These are phyloP conservation scores for Aspergillus bertholletiae DNA, from an alignment of 495 filamentous ascomycete genomes.

Conservation along the genomic window DNA sequence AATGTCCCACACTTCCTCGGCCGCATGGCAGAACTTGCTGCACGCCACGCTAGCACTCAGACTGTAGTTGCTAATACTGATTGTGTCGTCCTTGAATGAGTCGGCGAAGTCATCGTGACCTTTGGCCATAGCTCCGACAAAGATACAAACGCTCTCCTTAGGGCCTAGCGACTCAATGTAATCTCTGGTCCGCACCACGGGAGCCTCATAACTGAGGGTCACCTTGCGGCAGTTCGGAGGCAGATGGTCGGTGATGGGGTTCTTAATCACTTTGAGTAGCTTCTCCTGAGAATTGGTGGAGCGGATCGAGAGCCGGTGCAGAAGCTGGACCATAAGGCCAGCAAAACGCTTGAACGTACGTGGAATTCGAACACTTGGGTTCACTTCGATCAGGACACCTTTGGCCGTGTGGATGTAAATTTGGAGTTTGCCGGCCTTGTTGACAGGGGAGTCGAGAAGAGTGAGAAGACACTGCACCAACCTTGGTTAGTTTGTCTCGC, in stretches of 20 bases:
- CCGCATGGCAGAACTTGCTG: conserved; percentile 98
- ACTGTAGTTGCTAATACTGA: conserved; percentile 97
- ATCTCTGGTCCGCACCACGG: conserved; percentile 80
- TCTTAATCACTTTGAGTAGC: conserved; percentile 93
- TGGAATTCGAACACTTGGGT: conserved; percentile 92
- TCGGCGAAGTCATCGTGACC: conserved; percentile 95
- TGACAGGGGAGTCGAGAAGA: conserved; percentile 94
- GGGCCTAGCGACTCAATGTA: conserved; percentile 75
- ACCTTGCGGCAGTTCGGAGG: conserved; percentile 97
- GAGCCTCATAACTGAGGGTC: conserved; percentile 87
- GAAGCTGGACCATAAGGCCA: conserved; percentile 97
- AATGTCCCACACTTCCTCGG: conserved; percentile 94
- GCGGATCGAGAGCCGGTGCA: conserved; percentile 92
- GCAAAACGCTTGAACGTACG: conserved; percentile 99
- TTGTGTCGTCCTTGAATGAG: conserved; percentile 89
- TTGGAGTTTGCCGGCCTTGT: conserved; percentile 95
- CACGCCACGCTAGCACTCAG: conserved; percentile 95
- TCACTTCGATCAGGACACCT: conserved; percentile 95
- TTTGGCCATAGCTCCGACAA: conserved; percentile 98
- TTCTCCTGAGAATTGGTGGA: conserved; percentile 96
- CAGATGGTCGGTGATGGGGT: conserved; percentile 94
- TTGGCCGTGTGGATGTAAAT: conserved; percentile 98
- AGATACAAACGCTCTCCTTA: conserved; percentile 93
- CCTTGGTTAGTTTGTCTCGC: conserved; percentile 5
- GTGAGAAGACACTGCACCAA: conserved; percentile 84